Evolutionary conservation across 78 protist genomes (phyloP).

Genomic region (Cavenderia fasciculata): DNA sequence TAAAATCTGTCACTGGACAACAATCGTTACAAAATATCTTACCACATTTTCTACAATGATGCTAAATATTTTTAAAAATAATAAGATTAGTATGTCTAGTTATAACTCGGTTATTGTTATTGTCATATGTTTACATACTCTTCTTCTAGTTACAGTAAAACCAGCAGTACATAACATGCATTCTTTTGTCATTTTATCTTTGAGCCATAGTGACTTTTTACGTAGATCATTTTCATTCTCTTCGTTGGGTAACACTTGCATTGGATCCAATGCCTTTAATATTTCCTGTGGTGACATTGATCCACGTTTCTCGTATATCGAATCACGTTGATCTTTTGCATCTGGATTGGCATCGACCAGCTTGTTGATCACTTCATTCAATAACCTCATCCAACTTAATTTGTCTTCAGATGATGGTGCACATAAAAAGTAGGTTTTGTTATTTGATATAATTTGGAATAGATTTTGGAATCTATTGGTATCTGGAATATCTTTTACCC

Average conservation of each 20-base stretch:
- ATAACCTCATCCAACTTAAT: constrained; percentile 35
- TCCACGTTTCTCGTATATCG: constrained; percentile 43
- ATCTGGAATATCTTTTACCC: constrained; percentile 70
- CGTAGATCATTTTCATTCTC: constrained; percentile 15
- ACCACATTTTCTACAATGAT: constrained; percentile 73
- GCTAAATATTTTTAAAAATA: background rate
- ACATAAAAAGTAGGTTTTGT: constrained; percentile 46
- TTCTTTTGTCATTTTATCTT: constrained; percentile 69
- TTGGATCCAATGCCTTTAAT: constrained; percentile 9
- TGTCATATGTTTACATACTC: too few relatives aligned
- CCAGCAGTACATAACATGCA: constrained; percentile 50
- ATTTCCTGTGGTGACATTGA: constrained; percentile 45
- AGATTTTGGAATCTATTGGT: constrained; percentile 20
- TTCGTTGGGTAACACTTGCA: constrained; percentile 5
- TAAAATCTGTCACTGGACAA: constrained; percentile 70
- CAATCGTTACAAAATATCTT: constrained; percentile 69
- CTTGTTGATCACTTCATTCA: constrained; percentile 64
- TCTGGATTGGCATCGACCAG: constrained; percentile 36
- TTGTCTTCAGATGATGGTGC: constrained; percentile 54
- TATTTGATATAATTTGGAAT: constrained; percentile 52
- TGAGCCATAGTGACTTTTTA: constrained; percentile 46
- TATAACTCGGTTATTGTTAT: too few relatives aligned
- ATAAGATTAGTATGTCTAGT: background rate
- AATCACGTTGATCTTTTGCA: background rate
- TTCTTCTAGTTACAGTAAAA: constrained; percentile 55